These are phyloP conservation scores for Lasiodiplodia citricola DNA, from an alignment of 2,329 filamentous ascomycete genomes.

Conservation along the genomic window DNA sequence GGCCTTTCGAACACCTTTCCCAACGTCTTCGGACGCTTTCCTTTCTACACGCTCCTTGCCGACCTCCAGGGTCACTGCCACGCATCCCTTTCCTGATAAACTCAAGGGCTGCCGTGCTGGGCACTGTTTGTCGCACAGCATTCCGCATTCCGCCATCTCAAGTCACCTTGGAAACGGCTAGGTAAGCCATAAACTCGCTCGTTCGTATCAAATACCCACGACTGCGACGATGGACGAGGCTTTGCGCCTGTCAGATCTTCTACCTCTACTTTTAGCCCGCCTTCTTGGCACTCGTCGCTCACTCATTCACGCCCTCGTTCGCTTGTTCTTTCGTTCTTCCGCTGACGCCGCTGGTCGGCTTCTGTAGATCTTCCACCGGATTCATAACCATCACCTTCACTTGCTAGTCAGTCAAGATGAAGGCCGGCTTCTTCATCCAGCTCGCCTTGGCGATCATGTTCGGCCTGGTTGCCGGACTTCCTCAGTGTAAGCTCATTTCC, in stretches of 20 bases:
- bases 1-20: neutral
- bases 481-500: neutral
- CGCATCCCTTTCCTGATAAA: neutral
- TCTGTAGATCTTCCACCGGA: neutral
- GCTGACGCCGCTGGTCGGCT: conserved; percentile 27
- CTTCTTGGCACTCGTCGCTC: conserved; percentile 1
- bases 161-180: conserved; percentile 19
- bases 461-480: conserved; percentile 18
- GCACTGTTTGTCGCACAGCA: conserved; percentile 21
- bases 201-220: neutral
- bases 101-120: conserved; percentile 4
- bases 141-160: conserved; percentile 20
- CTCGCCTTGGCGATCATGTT: conserved; percentile 5
- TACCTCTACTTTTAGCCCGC: neutral
- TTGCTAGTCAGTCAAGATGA: conserved; percentile 6
- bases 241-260: neutral
- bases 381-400: neutral
- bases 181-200: neutral
- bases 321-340: neutral
- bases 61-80: neutral
- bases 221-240: neutral
- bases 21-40: neutral
- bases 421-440: conserved; percentile 22
- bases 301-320: neutral
- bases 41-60: conserved; percentile 5